Conservation (phyloP, 495 filamentous ascomycete species). For the Thermochaetoides thermophila region DNA sequence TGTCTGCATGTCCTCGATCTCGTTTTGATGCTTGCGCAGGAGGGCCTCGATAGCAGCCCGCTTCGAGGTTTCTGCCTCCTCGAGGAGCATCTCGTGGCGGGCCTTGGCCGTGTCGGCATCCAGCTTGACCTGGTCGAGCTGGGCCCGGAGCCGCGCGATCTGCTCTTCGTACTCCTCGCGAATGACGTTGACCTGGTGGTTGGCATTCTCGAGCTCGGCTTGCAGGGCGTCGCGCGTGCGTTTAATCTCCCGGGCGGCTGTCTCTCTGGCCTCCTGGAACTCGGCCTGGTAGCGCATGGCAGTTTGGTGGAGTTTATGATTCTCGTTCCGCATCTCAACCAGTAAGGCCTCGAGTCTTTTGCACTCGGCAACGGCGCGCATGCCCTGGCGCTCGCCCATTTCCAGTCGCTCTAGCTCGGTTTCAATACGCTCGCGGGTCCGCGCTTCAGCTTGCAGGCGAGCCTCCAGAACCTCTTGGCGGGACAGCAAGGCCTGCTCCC, state of each 20-base stretch:
- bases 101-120: conserved; percentile 61
- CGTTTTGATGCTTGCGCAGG: conserved; percentile 53
- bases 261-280: conserved; percentile 65
- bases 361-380: conserved; percentile 38
- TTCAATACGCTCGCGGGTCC: conserved; percentile 65
- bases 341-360: conserved; percentile 52
- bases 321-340: conserved; percentile 50
- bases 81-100: conserved; percentile 59
- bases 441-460: conserved; percentile 58
- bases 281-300: conserved; percentile 66
- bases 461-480: conserved; percentile 68
- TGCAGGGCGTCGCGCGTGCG: conserved; percentile 65
- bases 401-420: conserved; percentile 63
- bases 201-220: conserved; percentile 63
- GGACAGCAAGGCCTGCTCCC: conserved; percentile 56
- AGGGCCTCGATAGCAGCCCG: conserved; percentile 53
- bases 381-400: conserved; percentile 55
- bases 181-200: conserved; percentile 66
- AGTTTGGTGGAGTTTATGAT: conserved; percentile 46
- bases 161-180: conserved; percentile 64
- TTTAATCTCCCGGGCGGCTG: conserved; percentile 59
- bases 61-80: conserved; percentile 54
- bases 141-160: conserved; percentile 46
- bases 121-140: conserved; percentile 55
- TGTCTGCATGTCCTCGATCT: conserved; percentile 47